phyloP scores from a whole-genome alignment of 805 yeast genomes.

The Wickerhamiella cacticola region DNA sequence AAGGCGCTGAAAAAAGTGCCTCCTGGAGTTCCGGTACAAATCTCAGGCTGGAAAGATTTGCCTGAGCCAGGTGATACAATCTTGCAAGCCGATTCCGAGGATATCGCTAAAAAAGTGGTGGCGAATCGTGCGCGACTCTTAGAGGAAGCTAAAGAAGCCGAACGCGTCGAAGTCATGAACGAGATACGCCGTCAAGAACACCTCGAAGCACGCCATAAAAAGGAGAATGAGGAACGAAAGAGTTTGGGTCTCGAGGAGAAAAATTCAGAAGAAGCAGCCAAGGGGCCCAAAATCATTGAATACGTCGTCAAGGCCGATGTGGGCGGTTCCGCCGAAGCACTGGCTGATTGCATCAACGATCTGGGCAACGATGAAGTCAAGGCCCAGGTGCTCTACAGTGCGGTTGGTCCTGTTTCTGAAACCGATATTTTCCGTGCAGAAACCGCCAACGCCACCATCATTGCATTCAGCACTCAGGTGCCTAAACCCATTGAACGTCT shows the following conservation, averaged over 20 bases:
- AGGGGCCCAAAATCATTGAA: conserved; percentile 30
- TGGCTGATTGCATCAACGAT: conserved; percentile 62
- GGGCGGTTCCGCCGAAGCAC: conserved; percentile 90
- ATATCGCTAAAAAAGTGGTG: conserved; percentile 61
- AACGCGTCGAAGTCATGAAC: conserved; percentile 61
- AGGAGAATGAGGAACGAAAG: conserved; percentile 45
- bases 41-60: conserved; percentile 87
- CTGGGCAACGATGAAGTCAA: conserved; percentile 82
- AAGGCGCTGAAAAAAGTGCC: conserved; percentile 50
- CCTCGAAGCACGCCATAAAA: conserved; percentile 37
- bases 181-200: conserved; percentile 37
- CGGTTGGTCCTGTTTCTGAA: conserved; percentile 67
- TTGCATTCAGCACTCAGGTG: conserved; percentile 64
- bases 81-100: conserved; percentile 62
- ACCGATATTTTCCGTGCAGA: conserved; percentile 56
- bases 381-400: conserved; percentile 54
- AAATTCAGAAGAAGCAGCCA: conserved; percentile 24
- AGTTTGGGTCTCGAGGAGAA: conserved; percentile 40
- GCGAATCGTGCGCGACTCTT: conserved; percentile 48
- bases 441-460: conserved; percentile 55
- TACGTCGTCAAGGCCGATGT: conserved; percentile 85
- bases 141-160: conserved; percentile 42
- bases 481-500: conserved; percentile 50
- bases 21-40: conserved; percentile 83
- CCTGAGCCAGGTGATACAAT: conserved; percentile 87